Conservation (phyloP, 2,329 filamentous ascomycete species). For the Sporothrix brunneoviolacea region DNA sequence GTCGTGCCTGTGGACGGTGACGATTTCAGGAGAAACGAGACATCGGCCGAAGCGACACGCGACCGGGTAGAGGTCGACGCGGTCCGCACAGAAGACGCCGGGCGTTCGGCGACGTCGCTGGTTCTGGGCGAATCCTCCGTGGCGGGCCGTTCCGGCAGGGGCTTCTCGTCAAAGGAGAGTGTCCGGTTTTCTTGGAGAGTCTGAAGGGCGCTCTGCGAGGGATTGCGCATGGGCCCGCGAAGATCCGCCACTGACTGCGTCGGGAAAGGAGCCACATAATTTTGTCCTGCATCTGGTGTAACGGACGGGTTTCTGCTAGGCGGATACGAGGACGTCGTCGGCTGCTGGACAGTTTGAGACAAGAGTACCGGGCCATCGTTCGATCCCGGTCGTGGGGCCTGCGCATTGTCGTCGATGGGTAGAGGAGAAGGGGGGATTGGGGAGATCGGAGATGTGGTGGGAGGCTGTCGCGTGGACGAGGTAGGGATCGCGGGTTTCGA, state of each 20-base stretch:
- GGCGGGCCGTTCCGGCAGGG: slow-evolving; percentile 18
- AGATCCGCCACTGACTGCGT: not conserved
- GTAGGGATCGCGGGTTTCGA: not conserved
- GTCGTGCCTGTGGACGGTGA: slow-evolving; percentile 32
- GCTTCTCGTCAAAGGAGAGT: slow-evolving; percentile 19
- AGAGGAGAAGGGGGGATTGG: not conserved
- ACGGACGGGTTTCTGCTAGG: not conserved
- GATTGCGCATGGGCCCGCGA: slow-evolving; percentile 6
- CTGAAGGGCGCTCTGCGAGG: slow-evolving; percentile 11
- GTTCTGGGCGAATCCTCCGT: slow-evolving; percentile 32
- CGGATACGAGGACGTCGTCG: slow-evolving; percentile 3
- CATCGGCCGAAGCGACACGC: slow-evolving; percentile 25
- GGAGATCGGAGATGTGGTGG: not conserved
- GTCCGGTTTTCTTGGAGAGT: slow-evolving; percentile 17
- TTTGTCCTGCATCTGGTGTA: slow-evolving; percentile 12
- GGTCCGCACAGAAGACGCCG: slow-evolving; percentile 23
- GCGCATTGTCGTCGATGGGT: not conserved
- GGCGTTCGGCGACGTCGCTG: slow-evolving; percentile 9
- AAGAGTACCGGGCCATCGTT: not conserved
- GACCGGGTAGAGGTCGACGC: slow-evolving; percentile 26
- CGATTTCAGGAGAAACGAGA: slow-evolving; percentile 20
- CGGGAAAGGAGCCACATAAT: not conserved
- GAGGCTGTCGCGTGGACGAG: not conserved
- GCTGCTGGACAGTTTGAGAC: slow-evolving; percentile 8
- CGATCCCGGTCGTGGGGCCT: not conserved